Percentiles rank a stretch among this genome's conserved stretches.
Evolutionary conservation across 306 rosid species (phyloP).

Genomic region (Crataegus laevigata): DNA sequence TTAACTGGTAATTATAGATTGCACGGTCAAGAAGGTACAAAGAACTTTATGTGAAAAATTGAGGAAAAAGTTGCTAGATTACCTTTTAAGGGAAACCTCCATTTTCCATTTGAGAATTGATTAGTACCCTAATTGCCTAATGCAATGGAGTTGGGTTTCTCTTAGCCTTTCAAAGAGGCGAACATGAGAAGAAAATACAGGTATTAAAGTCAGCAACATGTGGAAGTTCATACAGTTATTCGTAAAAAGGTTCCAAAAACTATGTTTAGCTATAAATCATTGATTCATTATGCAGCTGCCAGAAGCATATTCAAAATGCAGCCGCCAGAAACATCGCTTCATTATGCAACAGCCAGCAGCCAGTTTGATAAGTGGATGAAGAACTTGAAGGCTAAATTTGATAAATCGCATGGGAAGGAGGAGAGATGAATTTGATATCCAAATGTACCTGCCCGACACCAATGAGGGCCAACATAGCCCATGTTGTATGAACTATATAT

Average conservation of each 20-base stretch:
- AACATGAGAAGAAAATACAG: background rate
- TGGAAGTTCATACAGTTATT: background rate
- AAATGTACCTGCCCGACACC: constrained; percentile 30
- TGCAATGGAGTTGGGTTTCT: constrained; percentile 31
- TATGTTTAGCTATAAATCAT: background rate
- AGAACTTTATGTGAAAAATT: background rate
- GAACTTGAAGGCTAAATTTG: too few relatives aligned
- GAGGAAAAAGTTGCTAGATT: background rate
- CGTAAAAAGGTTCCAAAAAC: background rate
- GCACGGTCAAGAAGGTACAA: too few relatives aligned
- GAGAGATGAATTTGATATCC: background rate
- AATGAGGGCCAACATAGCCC: constrained; percentile 34
- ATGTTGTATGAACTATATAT: constrained; percentile 30
- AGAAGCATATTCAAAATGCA: too few relatives aligned
- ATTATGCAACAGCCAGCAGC: too few relatives aligned
- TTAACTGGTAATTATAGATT: background rate
- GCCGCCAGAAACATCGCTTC: too few relatives aligned
- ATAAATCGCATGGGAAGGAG: too few relatives aligned
- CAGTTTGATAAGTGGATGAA: too few relatives aligned
- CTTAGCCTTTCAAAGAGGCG: constrained; percentile 8
- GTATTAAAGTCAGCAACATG: background rate
- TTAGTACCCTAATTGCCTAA: constrained; percentile 18
- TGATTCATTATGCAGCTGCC: too few relatives aligned
- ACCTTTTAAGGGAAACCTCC: constrained; percentile 36
- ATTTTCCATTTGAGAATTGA: constrained; percentile 25